A percentile compares a stretch with the other conserved stretches of the same genome.
Evolutionary conservation across 768 basidiomycete genomes (phyloP).

Genomic region (Hygrocybe punicea): DNA sequence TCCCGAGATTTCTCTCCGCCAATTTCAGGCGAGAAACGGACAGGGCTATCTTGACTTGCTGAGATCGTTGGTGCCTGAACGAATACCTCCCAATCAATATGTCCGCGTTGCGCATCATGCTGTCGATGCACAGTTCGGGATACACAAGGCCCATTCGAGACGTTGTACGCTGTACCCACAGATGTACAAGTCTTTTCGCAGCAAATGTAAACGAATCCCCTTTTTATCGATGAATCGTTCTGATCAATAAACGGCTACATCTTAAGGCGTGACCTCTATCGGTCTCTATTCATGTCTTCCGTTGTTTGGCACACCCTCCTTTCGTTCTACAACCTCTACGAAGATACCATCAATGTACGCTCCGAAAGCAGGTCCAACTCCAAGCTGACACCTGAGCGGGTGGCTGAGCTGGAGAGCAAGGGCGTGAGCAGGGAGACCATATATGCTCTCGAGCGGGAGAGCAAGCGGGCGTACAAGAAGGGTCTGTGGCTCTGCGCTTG

Average conservation of each 20-base stretch:
- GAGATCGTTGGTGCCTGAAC: background rate
- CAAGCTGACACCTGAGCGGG: background rate
- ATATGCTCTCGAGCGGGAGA: background rate
- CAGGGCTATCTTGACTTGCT: slow-evolving; percentile 8
- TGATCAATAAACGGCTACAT: too few species aligned
- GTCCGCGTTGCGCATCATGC: slow-evolving; percentile 1
- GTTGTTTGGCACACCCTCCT: background rate
- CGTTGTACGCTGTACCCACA: background rate
- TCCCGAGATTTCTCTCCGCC: slow-evolving; percentile 17
- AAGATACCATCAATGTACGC: background rate
- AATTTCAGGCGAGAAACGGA: slow-evolving; percentile 6
- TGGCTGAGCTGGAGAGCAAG: too few species aligned
- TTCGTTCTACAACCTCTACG: background rate
- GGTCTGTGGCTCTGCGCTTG: slow-evolving; percentile 2
- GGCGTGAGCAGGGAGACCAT: background rate
- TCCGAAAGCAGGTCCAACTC: too few species aligned
- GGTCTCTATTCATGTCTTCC: background rate
- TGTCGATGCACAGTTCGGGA: background rate
- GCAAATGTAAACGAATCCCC: background rate
- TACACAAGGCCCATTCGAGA: slow-evolving; percentile 5
- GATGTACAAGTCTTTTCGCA: background rate
- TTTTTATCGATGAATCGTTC: too few species aligned
- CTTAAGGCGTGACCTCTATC: background rate
- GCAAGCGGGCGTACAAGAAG: background rate
- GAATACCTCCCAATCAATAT: background rate